Base-by-base conservation (phyloP, 1,284 basidiomycete species). In the Inonotus obliquus region DNA sequence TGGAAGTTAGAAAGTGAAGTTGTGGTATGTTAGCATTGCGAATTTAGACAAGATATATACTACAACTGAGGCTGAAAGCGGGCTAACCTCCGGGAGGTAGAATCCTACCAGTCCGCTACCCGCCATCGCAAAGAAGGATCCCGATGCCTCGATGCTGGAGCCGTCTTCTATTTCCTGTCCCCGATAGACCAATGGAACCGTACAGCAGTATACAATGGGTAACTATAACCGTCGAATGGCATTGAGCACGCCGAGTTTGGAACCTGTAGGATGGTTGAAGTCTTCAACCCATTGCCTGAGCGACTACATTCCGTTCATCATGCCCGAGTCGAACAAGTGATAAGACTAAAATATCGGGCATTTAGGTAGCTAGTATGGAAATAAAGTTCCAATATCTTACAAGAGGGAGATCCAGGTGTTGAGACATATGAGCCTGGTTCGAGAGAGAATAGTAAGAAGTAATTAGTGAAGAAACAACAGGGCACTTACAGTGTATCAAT, bases 101-200 rank as follows among this genome's bases (percentile, higher is more conserved):
- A 87, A 89, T 9, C 87, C 89, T 84, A 88, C 86, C 86, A 62
- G 56, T 9, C 61, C 61, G 39, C 54, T 59, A 37, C 61, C 61
- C 9, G 61, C 58, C 61, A 56, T 89, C 65, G 86, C 83, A 5
- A 85, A 86, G 77, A 87, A 87, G 78, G 85, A 86, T 38, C 84
- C 84, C 55, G 87, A 74, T 44, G 84, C 84, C 63, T 87, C 69
- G 72, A 90, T 85, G 69, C 49, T 79, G 74, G 74, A 89, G 77
- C 54, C 89, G 86, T 71, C 77, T 83, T 60, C 83, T 76, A 76
- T 91, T 90, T 52, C 87, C 89, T 13, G 77, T 71, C 72, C 47
- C 87, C 87, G 63, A 89, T 86, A 32, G 38, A 53, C 58, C 53
- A 44, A n/a, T 1, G 29, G n/a, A 17, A 13, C 23, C 23, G 23